These are phyloP conservation scores for Arachnomyces sp. DNA, from an alignment of 2,329 filamentous ascomycete species.

Conservation along the genomic window DNA sequence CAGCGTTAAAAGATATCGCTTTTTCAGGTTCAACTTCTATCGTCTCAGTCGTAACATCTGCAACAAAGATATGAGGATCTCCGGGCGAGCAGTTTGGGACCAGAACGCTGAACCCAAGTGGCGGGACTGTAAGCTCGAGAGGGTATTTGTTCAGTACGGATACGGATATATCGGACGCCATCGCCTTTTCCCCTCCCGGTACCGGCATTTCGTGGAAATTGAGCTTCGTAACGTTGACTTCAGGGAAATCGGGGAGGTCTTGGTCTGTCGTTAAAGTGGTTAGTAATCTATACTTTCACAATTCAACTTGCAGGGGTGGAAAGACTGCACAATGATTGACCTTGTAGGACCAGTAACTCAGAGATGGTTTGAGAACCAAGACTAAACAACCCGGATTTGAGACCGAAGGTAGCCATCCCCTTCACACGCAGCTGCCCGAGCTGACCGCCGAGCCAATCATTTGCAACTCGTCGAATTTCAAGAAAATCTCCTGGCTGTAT, in stretches of 20 bases:
- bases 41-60: constrained; percentile 61
- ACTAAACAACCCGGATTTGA: constrained; percentile 72
- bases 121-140: constrained; percentile 66
- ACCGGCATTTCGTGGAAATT: constrained; percentile 65
- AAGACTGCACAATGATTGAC: constrained; percentile 60
- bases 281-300: constrained; percentile 14
- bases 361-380: constrained; percentile 70
- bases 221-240: constrained; percentile 74
- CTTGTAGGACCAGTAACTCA: constrained; percentile 72
- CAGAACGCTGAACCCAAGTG: constrained; percentile 75
- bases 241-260: constrained; percentile 68
- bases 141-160: constrained; percentile 69
- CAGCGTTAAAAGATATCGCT: constrained; percentile 61
- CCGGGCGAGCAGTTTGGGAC: constrained; percentile 70
- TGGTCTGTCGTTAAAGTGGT: constrained; percentile 31
- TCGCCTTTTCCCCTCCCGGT: constrained; percentile 51
- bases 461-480: constrained; percentile 69
- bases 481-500: constrained; percentile 68
- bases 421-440: constrained; percentile 63
- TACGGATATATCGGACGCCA: constrained; percentile 73
- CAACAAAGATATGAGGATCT: constrained; percentile 70
- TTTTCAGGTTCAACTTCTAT: constrained; percentile 62
- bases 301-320: constrained; percentile 18
- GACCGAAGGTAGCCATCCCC: constrained; percentile 62
- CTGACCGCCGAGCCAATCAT: constrained; percentile 79